Evolutionary conservation across 2,329 filamentous ascomycete genomes (phyloP), one percentile per base, ranked within the genome.

Genomic region (Aspergillus caelatus): DNA sequence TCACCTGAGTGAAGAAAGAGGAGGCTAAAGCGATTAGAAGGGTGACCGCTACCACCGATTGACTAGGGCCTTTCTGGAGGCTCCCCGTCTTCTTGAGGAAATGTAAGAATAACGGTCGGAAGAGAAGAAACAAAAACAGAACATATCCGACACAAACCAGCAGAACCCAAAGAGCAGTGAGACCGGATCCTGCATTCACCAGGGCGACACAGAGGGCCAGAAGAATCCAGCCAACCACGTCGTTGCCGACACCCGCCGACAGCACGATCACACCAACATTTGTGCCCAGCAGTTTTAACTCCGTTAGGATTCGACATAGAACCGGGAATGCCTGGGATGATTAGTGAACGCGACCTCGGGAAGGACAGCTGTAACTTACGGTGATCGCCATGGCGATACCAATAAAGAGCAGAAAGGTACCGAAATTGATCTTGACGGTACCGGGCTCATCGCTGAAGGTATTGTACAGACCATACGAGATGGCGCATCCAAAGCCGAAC

Each of bases 321-420:
- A 98, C 94, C 0, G 94, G 94, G 71, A 98, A 90, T 16, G 88
- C 88, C 84, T 87, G 59, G 12, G 21, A 32, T 50, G 32, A 48
- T 9, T 12, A 16, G n/a, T 23, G 16, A 36, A 11, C 11, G 46
- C 21, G 39, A 30, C 19, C 10, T 30, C 4, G 6, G 14, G 26
- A 1, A 39, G 8, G 11, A 14, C 9, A 21, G 21, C n/a, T 12
- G 21, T 3, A 14, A 45, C 39, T 12, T 75, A 87, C 93, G 1
- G 94, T 97, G 70, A 98, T 98, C 32, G 93, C 91, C 78, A 97
- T 89, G 0, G 94, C 94, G 59, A 96, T 94, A 77, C 94, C 94
- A 67, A 97, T 91, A 75, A 98, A 98, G 28, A 93, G 83, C 77
- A 88, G 83, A 68, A 86, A 91, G 2, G 87, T 84, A 3, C 85